Conservation (phyloP, 805 yeast genomes). For the Jamesozyma jinghongensis region DNA sequence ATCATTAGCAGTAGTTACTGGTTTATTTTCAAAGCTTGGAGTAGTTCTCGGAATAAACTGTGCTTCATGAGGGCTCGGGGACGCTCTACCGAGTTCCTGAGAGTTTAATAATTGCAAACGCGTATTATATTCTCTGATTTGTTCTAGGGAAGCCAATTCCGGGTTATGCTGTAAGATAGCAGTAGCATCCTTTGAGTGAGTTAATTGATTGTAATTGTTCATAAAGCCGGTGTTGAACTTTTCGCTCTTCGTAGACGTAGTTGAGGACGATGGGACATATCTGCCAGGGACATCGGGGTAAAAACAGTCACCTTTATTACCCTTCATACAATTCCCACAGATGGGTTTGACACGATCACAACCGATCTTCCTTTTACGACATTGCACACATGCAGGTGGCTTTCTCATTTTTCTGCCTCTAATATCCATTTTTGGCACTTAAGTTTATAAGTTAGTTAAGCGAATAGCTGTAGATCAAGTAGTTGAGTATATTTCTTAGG, state of each 20-base stretch:
- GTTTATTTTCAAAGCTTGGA: constrained; percentile 18
- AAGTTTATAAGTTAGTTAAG: too few species aligned
- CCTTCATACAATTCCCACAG: constrained; percentile 32
- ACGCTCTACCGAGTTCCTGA: constrained; percentile 9
- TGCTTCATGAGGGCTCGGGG: constrained; percentile 16
- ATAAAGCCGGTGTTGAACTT: background rate
- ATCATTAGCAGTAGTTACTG: constrained; percentile 17
- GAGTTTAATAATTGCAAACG: constrained; percentile 21
- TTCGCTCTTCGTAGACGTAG: constrained; percentile 3
- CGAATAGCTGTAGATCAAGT: too few species aligned
- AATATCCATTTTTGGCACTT: constrained; percentile 11
- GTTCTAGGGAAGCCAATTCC: constrained; percentile 24
- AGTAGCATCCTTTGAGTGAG: constrained; percentile 6
- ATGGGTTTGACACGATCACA: constrained; percentile 37
- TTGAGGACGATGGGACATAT: constrained; percentile 14
- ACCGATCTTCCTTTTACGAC: constrained; percentile 31
- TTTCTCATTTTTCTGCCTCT: constrained; percentile 12
- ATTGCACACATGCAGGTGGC: constrained; percentile 24
- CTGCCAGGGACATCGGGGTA: constrained; percentile 27
- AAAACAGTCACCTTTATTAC: constrained; percentile 21
- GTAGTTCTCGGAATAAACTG: constrained; percentile 22
- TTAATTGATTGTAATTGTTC: background rate
- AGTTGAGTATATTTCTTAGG: too few species aligned
- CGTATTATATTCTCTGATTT: constrained; percentile 25
- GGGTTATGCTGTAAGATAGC: constrained; percentile 10